A percentile compares a stretch with the other conserved stretches of the same genome.
These are phyloP conservation scores for Plantago elongata DNA, from an alignment of 257 asterid genomes.

Conservation along the genomic window DNA sequence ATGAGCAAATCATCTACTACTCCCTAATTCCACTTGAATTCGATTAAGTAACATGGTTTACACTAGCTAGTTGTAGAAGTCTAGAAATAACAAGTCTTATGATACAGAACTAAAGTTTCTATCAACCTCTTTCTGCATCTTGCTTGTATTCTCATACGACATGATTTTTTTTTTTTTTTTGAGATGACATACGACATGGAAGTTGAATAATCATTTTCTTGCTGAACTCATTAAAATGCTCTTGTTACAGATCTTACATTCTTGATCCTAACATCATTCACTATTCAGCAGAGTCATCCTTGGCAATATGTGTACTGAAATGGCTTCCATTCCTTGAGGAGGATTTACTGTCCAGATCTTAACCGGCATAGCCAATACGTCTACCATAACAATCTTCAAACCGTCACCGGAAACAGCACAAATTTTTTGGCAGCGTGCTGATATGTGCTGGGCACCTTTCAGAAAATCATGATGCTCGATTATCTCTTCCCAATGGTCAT, in stretches of 20 bases:
- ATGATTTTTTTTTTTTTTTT: no score
- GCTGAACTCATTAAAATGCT: not conserved
- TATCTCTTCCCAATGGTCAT: conserved; percentile 54
- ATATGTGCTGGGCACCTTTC: conserved; percentile 55
- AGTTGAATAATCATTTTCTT: not conserved
- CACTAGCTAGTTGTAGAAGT: no score
- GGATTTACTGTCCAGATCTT: conserved; percentile 42
- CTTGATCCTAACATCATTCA: not conserved
- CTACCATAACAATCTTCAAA: conserved; percentile 40
- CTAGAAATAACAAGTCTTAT: no score
- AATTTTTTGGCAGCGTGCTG: conserved; percentile 50
- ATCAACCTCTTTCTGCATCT: no score
- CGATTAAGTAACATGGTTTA: no score
- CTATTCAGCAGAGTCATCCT: conserved; percentile 37
- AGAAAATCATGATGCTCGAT: conserved; percentile 36
- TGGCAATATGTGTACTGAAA: conserved; percentile 63
- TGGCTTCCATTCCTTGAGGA: conserved; percentile 50
- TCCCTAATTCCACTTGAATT: no score
- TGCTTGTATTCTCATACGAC: not conserved
- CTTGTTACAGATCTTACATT: conserved; percentile 3
- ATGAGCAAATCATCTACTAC: no score
- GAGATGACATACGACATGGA: not conserved
- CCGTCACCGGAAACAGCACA: conserved; percentile 44
- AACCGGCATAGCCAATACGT: conserved; percentile 36
- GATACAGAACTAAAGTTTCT: no score